Base-by-base conservation (phyloP, 2,329 filamentous ascomycete species). In the Fusarium pseudoanthophilum region DNA sequence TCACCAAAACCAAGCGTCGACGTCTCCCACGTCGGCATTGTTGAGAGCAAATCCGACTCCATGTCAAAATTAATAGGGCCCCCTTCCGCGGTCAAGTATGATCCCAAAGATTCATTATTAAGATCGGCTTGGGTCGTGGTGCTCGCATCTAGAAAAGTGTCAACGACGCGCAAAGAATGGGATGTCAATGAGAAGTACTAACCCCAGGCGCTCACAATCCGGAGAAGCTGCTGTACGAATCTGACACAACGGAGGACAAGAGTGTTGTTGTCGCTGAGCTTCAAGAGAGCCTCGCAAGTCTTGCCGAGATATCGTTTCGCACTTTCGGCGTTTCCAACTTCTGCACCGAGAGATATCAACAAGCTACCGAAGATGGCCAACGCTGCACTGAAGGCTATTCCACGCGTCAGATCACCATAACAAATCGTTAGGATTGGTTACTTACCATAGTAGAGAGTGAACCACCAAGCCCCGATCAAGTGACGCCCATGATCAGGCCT, bases 391-490 rank as follows among this genome's bases (percentile, higher is more conserved):
- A 74, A 74, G 2, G 64, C 72, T 74, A 1, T n/a, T 6, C 4
- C 3, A 0, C 4, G 0, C 9, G 16, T 45, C n/a, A 45, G 20
- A 11, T 15, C 3, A 6, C 15, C 14, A n/a, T 30, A 32, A n/a
- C 6, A 13, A 11, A 6, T 4, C 5, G 1, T 6, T 1, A 7
- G 5, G 16, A 0, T 13, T 26, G 18, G 16, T 11, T 6, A 34
- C 61, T 45, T 21, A 73, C 73, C 60, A 34, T 74, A 75, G 28
- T 75, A 75, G 16, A 75, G 45, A 1, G 72, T 72, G 5, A 72
- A 75, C 73, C 73, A 75, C 73, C 73, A 75, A 0, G 73, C 73
- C 2, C 73, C 72, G 1, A 75, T 53, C 15, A 71, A 42, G n/a
- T 65, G 43, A 1, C 67, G 55, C 26, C 73, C 26, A 30, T 55